Evolutionary conservation across 2,329 filamentous ascomycete genomes (phyloP), one percentile per base, ranked within the genome.

Genomic region (Emmonsiellopsis sp.): DNA sequence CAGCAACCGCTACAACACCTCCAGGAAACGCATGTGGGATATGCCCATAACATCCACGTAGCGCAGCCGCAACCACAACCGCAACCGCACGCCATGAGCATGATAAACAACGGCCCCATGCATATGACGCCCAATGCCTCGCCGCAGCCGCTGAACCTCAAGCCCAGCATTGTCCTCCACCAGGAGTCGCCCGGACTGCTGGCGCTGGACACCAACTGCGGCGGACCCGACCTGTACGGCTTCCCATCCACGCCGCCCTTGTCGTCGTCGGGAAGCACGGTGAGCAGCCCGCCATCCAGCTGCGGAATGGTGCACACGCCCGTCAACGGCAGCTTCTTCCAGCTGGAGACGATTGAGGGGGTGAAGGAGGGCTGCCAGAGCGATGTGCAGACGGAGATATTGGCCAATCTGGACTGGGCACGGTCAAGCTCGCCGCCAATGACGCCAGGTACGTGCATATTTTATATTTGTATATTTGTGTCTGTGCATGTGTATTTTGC

Each of bases 201-300:
- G 60, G 77, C 89, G 63, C 73, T 95, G 59, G 87, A 95, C 70
- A 89, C 87, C 13, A 85, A 90, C 62, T 80, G 87, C 57, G 74
- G 78, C 62, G 79, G 84, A 62, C 71, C 73, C 32, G 82, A 85
- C 55, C 71, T 77, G 62, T 79, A 83, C 59, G 87, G 85, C 72
- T 89, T 88, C 66, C 91, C 91, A 35, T 84, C 89, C 7, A 96
- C 91, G 16, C 91, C 91, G 48, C 87, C 90, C 45, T 79, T 96
- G 63, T 95, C 91, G 5, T 85, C 87, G 2, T 86, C 89, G 32
- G 86, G 87, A 60, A 95, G 90, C 77, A 84, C 82, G 54, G 86
- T 89, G 64, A 89, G 88, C 75, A 95, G 89, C 78, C 89, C 92
- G 32, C 81, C 79, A 50, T 86, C 86, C 58, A 85, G 80, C 70